Evolutionary conservation across 2,329 filamentous ascomycete species (phyloP), one percentile per base, ranked within the genome.

Genomic region (Fusarium miscanthi): DNA sequence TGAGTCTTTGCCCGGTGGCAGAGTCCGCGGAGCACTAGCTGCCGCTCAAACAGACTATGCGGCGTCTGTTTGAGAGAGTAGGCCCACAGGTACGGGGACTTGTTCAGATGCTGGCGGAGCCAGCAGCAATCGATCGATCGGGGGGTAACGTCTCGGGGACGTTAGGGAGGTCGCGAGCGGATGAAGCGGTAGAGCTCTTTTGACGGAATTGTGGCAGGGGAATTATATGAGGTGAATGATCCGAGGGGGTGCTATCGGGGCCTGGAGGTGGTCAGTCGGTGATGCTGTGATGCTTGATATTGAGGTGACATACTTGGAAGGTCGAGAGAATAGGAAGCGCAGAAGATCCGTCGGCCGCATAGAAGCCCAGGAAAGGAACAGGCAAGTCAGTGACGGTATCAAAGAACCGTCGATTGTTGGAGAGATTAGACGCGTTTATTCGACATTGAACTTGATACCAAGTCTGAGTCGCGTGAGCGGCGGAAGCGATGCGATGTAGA

Each of bases 41-140:
- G 91, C 93, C 91, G 89, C 94, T 90, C 94, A 97, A 94, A 95
- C 93, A 94, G 95, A 95, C 92, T 90, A 92, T 94, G 92, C 90
- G 90, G 92, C 88, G 93, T 93, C 88, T 93, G 94, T 89, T 91
- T 93, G 93, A 95, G 93, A 95, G 93, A 96, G 94, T 94, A 96
- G 94, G 93, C 94, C 94, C 94, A 96, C 92, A 90, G 89, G 87
- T 89, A 84, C 74, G 86, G 88, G 86, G 86, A 83, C 83, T 84
- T 79, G 77, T 80, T 69, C 84, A 84, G 87, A 88, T 89, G 93
- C 92, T 95, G 93, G 94, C 93, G 89, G 89, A 92, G 93, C 93
- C 93, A 94, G 93, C 92, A 90, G 88, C 90, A 93, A 88, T 88
- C 78, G 76, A 82, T 75, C 64, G 75, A 74, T 73, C n/a, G 80